A percentile compares a stretch with the other conserved stretches of the same genome.
These are phyloP conservation scores for Cordyceps farinosa DNA, from an alignment of 2,329 filamentous ascomycete genomes.

Conservation along the genomic window DNA sequence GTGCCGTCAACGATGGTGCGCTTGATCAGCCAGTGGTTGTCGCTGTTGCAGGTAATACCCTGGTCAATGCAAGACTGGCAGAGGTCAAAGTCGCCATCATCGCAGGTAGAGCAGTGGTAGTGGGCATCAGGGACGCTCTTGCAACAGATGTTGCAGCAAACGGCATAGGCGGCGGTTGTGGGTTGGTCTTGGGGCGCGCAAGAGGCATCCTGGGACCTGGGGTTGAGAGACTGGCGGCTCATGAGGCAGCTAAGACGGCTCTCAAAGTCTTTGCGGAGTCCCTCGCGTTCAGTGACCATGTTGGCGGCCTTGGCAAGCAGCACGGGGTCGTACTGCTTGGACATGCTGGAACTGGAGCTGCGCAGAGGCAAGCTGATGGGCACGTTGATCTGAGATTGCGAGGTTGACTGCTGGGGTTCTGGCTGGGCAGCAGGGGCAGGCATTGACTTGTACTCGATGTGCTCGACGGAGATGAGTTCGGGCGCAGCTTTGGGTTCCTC, in stretches of 20 bases:
- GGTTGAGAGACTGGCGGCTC: constrained; percentile 18
- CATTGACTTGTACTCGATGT: constrained; percentile 52
- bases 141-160: constrained; percentile 93
- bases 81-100: constrained; percentile 90
- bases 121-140: constrained; percentile 74
- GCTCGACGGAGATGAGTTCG: constrained; percentile 48
- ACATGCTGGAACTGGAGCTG: constrained; percentile 23
- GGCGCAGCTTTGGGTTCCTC: constrained; percentile 32
- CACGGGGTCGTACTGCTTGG: constrained; percentile 27
- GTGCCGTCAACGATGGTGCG: constrained; percentile 73
- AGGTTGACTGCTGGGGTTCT: constrained; percentile 23
- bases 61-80: constrained; percentile 74
- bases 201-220: neutral
- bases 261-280: constrained; percentile 28
- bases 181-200: neutral
- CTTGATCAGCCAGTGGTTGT: constrained; percentile 92
- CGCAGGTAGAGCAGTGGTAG: constrained; percentile 92
- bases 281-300: constrained; percentile 23
- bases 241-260: constrained; percentile 27
- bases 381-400: constrained; percentile 23
- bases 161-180: constrained; percentile 56
- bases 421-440: constrained; percentile 20
- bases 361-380: constrained; percentile 27
- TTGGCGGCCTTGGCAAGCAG: constrained; percentile 29
- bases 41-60: constrained; percentile 73